These are phyloP conservation scores for Fusarium multiceps DNA, from an alignment of 2,329 filamentous ascomycete species.

Conservation along the genomic window DNA sequence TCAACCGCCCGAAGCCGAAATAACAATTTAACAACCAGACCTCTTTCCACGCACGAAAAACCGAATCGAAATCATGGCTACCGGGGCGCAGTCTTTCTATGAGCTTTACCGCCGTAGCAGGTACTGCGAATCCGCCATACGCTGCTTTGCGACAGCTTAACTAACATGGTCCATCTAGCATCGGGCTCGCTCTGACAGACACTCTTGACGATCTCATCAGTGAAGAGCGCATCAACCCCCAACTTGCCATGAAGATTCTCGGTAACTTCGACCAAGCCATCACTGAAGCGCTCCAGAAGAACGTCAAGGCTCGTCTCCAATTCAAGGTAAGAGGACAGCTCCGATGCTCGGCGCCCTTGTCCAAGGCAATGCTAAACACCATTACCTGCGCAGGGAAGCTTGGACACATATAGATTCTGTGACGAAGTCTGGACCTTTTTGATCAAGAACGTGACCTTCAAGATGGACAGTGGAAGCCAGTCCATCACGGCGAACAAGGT, in stretches of 20 bases:
- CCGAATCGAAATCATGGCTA: constrained; percentile 55
- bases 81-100: constrained; percentile 74
- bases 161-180: constrained; percentile 65
- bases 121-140: constrained; percentile 65
- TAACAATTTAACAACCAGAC: not conserved
- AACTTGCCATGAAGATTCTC: constrained; percentile 98
- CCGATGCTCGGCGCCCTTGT: not conserved
- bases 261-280: constrained; percentile 95
- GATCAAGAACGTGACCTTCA: constrained; percentile 99
- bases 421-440: constrained; percentile 99
- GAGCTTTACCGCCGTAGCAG: constrained; percentile 99
- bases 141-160: constrained; percentile 47
- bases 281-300: constrained; percentile 89
- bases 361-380: not conserved
- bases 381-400: constrained; percentile 75
- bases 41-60: not conserved
- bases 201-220: constrained; percentile 97
- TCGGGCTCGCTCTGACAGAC: constrained; percentile 92
- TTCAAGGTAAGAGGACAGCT: constrained; percentile 81
- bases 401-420: constrained; percentile 99
- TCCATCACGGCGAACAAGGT: constrained; percentile 87
- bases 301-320: constrained; percentile 87
- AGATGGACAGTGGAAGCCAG: constrained; percentile 83
- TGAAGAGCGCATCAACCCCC: constrained; percentile 93
- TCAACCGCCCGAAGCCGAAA: constrained; percentile 5